Evolutionary conservation across 352 stramenopile species (phyloP).

Genomic region (Globisporangium abappressorium): DNA sequence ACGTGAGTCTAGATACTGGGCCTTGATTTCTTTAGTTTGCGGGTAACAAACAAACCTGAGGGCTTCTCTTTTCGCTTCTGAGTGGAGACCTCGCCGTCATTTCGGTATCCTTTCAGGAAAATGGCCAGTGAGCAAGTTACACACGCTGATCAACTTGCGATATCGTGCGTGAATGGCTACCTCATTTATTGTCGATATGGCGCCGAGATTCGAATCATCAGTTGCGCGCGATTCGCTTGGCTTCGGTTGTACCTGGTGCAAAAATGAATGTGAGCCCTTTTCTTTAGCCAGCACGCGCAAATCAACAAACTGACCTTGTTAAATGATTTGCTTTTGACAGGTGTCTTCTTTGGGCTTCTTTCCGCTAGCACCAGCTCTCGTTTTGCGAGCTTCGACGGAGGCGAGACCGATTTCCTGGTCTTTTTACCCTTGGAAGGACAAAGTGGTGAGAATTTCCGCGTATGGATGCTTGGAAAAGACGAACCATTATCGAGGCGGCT

Average conservation of each 20-base stretch:
- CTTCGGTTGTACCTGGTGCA: neutral
- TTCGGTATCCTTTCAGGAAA: slow-evolving; percentile 11
- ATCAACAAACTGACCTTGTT: neutral
- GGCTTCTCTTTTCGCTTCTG: slow-evolving; percentile 2
- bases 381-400: slow-evolving; percentile 7
- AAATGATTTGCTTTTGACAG: neutral
- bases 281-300: neutral
- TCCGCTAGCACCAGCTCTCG: slow-evolving; percentile 1
- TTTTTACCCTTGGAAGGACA: slow-evolving; percentile 9
- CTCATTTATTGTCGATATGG: slow-evolving; percentile 15
- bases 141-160: neutral
- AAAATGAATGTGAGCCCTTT: neutral
- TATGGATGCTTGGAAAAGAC: neutral
- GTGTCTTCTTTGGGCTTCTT: neutral
- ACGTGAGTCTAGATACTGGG: neutral
- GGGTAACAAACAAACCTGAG: slow-evolving; percentile 12
- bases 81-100: slow-evolving; percentile 13
- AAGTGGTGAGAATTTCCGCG: neutral
- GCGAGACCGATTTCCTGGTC: neutral
- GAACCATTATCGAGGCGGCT: neutral
- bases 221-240: neutral
- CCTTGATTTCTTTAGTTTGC: neutral
- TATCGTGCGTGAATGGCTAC: neutral
- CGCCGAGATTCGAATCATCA: neutral
- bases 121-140: slow-evolving; percentile 2